Conservation (phyloP, 805 yeast species). For the Metschnikowia koreensis region DNA sequence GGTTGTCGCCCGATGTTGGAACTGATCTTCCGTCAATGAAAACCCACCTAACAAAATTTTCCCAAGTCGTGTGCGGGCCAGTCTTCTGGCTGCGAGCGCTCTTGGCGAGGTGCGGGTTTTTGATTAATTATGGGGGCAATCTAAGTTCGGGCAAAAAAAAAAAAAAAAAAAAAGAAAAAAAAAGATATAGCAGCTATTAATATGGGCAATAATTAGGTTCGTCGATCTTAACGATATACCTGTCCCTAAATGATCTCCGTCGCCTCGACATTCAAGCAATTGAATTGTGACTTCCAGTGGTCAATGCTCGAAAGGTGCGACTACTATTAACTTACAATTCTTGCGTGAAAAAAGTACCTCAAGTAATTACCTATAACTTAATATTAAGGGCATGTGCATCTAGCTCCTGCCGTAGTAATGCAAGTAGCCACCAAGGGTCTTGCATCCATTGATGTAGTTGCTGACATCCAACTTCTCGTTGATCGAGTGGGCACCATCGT, state of each 20-base stretch:
- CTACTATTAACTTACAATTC: neutral
- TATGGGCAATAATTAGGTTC: too few species aligned
- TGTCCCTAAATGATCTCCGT: too few species aligned
- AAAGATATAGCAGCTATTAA: too few species aligned
- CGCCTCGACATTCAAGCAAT: too few species aligned
- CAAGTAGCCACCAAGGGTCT: slow-evolving; percentile 89
- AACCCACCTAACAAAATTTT: slow-evolving; percentile 10
- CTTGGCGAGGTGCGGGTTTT: neutral
- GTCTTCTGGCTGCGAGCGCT: neutral
- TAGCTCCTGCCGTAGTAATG: slow-evolving; percentile 62
- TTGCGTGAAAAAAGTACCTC: neutral
- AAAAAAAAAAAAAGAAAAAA: too few species aligned
- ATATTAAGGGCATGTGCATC: neutral
- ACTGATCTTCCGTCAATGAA: neutral
- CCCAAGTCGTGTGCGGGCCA: slow-evolving; percentile 15
- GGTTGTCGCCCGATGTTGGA: neutral
- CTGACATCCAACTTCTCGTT: slow-evolving; percentile 89
- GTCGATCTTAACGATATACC: too few species aligned
- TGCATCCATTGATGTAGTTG: slow-evolving; percentile 90
- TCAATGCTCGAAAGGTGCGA: too few species aligned
- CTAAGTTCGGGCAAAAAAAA: neutral
- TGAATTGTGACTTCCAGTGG: too few species aligned
- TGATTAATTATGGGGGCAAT: neutral
- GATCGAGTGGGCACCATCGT: slow-evolving; percentile 98
- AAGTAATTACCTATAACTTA: neutral